A percentile compares a stretch with the other conserved stretches of the same genome.
phyloP scores from a whole-genome alignment of 805 yeast genomes.

The Kuraishia capsulata region DNA sequence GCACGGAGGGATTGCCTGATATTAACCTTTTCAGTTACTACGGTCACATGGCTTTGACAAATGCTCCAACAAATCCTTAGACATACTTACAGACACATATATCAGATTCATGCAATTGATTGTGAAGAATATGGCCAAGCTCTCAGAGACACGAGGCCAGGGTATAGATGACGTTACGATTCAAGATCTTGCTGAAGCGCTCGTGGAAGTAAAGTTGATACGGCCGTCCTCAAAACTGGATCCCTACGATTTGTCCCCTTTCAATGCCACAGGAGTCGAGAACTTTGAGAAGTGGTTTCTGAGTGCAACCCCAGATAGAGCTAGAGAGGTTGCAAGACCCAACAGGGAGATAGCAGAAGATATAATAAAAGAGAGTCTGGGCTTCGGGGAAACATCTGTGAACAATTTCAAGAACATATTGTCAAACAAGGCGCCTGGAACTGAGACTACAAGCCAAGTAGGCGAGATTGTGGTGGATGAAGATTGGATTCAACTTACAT shows the following conservation, averaged over 20 bases:
- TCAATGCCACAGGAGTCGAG: conserved; percentile 36
- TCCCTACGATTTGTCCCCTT: conserved; percentile 38
- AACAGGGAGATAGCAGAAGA: conserved; percentile 11
- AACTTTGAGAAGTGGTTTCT: conserved; percentile 51
- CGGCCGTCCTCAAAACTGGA: conserved; percentile 50
- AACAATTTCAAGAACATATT: not conserved
- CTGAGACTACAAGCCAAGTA: conserved; percentile 3
- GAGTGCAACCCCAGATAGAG: conserved; percentile 32
- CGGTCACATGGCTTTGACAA: conserved; percentile 80
- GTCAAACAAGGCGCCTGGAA: not conserved
- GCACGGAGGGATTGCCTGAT: too few species aligned
- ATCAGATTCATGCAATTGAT: conserved; percentile 53
- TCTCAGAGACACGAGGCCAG: conserved; percentile 35
- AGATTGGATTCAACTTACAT: conserved; percentile 22
- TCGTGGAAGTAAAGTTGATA: conserved; percentile 53
- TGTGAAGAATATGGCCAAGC: conserved; percentile 35
- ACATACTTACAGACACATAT: conserved; percentile 70
- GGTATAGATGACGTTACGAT: conserved; percentile 33
- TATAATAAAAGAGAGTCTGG: not conserved
- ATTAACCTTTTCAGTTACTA: conserved; percentile 55
- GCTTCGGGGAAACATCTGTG: not conserved
- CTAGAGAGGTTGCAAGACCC: conserved; percentile 28
- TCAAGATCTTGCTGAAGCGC: conserved; percentile 66
- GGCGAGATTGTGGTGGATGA: conserved; percentile 15
- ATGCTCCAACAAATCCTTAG: conserved; percentile 62